Percentiles rank a stretch among this genome's conserved stretches.
Conservation (phyloP, 352 stramenopile species). For the Ophiocytium majus region DNA sequence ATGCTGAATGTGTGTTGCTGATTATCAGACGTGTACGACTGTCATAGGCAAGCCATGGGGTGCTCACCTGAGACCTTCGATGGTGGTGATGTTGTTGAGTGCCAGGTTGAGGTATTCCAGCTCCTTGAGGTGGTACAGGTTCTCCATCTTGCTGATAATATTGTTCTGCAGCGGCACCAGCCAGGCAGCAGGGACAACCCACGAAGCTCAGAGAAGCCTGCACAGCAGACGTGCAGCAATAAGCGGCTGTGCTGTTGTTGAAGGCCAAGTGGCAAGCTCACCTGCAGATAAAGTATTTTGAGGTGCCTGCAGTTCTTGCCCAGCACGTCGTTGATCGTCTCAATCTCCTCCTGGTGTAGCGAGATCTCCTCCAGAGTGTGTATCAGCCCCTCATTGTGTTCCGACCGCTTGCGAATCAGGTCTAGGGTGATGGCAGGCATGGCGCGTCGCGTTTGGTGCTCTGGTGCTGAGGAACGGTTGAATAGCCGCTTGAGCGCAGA, state of each 20-base stretch:
- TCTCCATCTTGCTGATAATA: constrained; percentile 86
- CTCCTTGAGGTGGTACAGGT: constrained; percentile 85
- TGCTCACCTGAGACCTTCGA: constrained; percentile 65
- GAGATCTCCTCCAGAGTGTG: constrained; percentile 87
- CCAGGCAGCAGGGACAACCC: not conserved
- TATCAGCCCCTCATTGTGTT: constrained; percentile 88
- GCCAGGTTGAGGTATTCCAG: constrained; percentile 91
- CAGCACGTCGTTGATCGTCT: constrained; percentile 81
- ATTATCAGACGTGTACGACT: too few species aligned
- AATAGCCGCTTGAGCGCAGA: too few species aligned
- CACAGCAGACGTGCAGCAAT: too few species aligned
- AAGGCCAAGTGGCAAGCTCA: not conserved
- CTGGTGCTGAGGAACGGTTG: too few species aligned
- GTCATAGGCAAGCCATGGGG: too few species aligned
- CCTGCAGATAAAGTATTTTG: constrained; percentile 82
- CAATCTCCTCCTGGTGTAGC: constrained; percentile 84
- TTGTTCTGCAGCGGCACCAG: constrained; percentile 76
- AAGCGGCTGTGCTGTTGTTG: too few species aligned
- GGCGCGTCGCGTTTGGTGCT: too few species aligned
- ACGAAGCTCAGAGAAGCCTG: too few species aligned
- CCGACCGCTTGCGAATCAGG: constrained; percentile 63
- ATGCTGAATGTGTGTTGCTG: too few species aligned
- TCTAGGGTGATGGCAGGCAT: constrained; percentile 58
- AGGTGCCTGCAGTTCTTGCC: constrained; percentile 79
- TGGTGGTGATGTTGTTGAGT: constrained; percentile 86